These are phyloP conservation scores for Theileria orientalis DNA, from an alignment of 169 alveolate genomes.

Conservation along the genomic window DNA sequence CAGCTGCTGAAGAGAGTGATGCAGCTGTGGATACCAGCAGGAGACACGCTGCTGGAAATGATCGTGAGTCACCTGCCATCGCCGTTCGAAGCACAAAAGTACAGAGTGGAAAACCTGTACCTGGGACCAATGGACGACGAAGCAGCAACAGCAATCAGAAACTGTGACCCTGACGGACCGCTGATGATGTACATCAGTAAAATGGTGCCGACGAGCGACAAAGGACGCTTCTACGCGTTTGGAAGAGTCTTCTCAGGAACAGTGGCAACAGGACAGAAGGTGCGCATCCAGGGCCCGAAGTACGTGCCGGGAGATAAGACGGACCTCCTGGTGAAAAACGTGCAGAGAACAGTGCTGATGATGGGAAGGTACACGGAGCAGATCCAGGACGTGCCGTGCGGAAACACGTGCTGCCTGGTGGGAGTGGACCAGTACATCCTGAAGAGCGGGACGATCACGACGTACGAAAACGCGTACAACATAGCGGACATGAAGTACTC, in stretches of 20 bases:
- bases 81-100: constrained; percentile 96
- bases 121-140: constrained; percentile 99
- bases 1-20: constrained; percentile 95
- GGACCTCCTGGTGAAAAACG: constrained; percentile 91
- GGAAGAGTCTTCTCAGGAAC: constrained; percentile 99
- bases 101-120: constrained; percentile 96
- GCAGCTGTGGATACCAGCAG: constrained; percentile 99
- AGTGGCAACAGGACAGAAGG: constrained; percentile 97
- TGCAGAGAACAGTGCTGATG: constrained; percentile 98
- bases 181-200: constrained; percentile 98
- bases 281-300: constrained; percentile 99
- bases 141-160: constrained; percentile 93
- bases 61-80: constrained; percentile 98
- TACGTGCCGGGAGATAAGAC: constrained; percentile 97
- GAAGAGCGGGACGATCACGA: constrained; percentile 97
- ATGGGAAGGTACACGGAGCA: constrained; percentile 96
- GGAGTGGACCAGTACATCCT: constrained; percentile 98
- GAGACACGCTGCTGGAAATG: constrained; percentile 98
- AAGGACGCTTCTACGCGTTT: constrained; percentile 99
- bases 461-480: constrained; percentile 94
- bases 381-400: constrained; percentile 98
- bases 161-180: constrained; percentile 98
- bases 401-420: constrained; percentile 97
- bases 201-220: constrained; percentile 99
- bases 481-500: constrained; percentile 98